phyloP scores from a whole-genome alignment of 768 basidiomycete genomes.

The Strobilomyces echinocephalus region DNA sequence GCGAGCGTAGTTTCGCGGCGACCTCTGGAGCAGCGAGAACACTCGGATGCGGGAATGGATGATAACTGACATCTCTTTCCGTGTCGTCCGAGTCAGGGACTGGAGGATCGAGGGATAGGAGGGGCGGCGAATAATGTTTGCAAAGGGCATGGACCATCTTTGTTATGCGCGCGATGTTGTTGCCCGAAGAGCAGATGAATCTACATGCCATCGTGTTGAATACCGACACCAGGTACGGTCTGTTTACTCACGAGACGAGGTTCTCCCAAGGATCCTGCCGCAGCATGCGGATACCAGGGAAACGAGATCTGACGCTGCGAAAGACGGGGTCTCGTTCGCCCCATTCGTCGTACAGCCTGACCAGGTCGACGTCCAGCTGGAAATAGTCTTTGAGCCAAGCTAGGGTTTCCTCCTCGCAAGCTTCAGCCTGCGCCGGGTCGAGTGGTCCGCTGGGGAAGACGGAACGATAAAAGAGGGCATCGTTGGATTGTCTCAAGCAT shows the following conservation, averaged over 20 bases:
- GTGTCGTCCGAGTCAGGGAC: conserved; percentile 25
- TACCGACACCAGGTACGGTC: not conserved
- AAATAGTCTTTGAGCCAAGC: conserved; percentile 84
- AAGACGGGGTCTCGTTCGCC: conserved; percentile 70
- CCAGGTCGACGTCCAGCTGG: conserved; percentile 74
- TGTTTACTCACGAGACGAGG: conserved; percentile 72
- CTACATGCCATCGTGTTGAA: conserved; percentile 37
- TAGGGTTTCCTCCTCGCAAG: conserved; percentile 60
- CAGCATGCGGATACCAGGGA: conserved; percentile 80
- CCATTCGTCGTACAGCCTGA: conserved; percentile 74
- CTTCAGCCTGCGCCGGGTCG: conserved; percentile 27
- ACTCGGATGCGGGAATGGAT: conserved; percentile 83
- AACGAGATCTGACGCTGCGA: conserved; percentile 52
- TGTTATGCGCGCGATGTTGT: conserved; percentile 91
- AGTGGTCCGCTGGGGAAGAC: conserved; percentile 49
- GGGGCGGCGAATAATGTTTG: conserved; percentile 63
- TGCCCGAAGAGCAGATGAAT: conserved; percentile 97
- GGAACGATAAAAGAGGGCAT: conserved; percentile 66
- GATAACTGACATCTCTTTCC: conserved; percentile 42
- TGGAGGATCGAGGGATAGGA: conserved; percentile 48
- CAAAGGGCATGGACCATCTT: conserved; percentile 88
- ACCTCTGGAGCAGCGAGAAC: conserved; percentile 56
- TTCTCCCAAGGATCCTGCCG: conserved; percentile 97
- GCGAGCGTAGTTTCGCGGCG: conserved; percentile 58
- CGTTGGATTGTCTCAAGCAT: conserved; percentile 68